Percentiles rank a stretch among this genome's conserved stretches.
Conservation (phyloP, 1,284 basidiomycete genomes). For the Moniliophthora roreri region DNA sequence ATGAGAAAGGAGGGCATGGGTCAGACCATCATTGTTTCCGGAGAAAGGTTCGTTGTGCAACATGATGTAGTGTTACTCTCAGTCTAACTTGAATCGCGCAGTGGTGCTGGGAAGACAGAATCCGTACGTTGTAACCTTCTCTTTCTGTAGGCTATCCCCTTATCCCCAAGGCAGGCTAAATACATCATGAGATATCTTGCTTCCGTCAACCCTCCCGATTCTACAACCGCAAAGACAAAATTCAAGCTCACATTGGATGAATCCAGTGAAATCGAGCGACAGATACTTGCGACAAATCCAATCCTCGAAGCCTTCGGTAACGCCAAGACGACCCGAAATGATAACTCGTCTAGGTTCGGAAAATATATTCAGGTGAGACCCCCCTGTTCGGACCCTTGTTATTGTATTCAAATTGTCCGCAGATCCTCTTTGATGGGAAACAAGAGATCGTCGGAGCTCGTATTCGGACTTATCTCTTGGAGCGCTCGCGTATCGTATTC, state of each 20-base stretch:
- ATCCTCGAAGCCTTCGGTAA: constrained; percentile 99
- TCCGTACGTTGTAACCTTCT: constrained; percentile 57
- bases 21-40: constrained; percentile 99
- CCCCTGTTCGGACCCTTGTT: neutral
- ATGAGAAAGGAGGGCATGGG: constrained; percentile 95
- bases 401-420: constrained; percentile 3
- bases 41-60: constrained; percentile 77
- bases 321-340: constrained; percentile 98
- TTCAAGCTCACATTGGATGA: constrained; percentile 76
- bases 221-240: constrained; percentile 54
- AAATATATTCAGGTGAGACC: constrained; percentile 96
- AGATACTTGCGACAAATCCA: constrained; percentile 98
- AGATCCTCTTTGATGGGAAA: constrained; percentile 95
- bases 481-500: constrained; percentile 96
- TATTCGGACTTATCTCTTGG: constrained; percentile 96
- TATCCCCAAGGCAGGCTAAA: constrained; percentile 68
- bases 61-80: constrained; percentile 12
- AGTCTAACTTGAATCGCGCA: constrained; percentile 32
- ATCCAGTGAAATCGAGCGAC: constrained; percentile 92
- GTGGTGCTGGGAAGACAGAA: constrained; percentile 99
- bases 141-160: constrained; percentile 2
- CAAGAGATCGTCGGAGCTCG: constrained; percentile 98
- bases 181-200: constrained; percentile 99
- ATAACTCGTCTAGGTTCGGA: constrained; percentile 98
- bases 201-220: constrained; percentile 88